Base-by-base conservation (phyloP, 768 basidiomycete genomes). In the Russula compacta region DNA sequence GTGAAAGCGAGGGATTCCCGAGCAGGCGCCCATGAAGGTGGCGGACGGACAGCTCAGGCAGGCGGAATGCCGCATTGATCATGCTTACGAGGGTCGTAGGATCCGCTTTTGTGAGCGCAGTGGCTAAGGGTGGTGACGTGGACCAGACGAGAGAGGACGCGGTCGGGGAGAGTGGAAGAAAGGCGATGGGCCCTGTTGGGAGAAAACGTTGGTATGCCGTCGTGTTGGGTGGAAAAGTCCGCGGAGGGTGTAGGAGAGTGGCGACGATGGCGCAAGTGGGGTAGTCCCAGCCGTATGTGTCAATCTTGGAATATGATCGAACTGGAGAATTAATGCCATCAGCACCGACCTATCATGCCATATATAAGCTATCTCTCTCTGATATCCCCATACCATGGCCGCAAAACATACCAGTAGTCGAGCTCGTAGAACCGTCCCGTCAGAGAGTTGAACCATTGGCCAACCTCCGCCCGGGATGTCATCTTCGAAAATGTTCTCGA, bases 321-420 rank as follows among this genome's bases (percentile, higher is more conserved):
- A 98, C 97, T 11, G 95, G 94, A 0, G 95, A 98, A 69, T 93
- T 95, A 71, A 85, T 86, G 4, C 97, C 97, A 69, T 98, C 97
- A 5, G 97, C 95, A 17, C 97, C 95, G 38, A 98, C 83, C 90
- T 92, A 66, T 40, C 53, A 55, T n/a, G 24, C 19, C 47, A 57
- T 24, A 17, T 49, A 52, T 53, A 24, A 59, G 32, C 12, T n/a
- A 38, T 33, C 53, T n/a, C 32, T 33, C 53, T n/a, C 32, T 35
- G 39, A 58, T 33, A 33, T 21, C 52, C 52, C 24, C 12, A 54
- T 49, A 64, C 15, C 6, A 46, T 17, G 9, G 40, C n/a, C n/a
- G n/a, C 9, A 47, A 32, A 55, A 75, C 80, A 74, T 67, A 93
- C 91, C 59, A 97, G 75, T 39, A 97, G 76, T 65, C 91, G 77